Conservation (phyloP, 1,139 yeast genomes). For the Zygosaccharomyces pseudobailii region DNA sequence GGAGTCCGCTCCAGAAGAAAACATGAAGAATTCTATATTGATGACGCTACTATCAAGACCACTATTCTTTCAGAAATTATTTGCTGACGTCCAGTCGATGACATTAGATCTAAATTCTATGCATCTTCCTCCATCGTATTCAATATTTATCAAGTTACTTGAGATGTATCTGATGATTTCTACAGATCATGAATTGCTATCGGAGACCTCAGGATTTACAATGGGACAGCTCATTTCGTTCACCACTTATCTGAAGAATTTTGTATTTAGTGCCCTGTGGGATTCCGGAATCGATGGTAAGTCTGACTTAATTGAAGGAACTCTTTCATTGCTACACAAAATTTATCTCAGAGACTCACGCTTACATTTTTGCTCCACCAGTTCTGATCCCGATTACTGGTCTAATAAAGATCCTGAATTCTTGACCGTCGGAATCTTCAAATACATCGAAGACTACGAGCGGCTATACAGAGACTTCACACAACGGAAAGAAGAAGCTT, state of each 20-base stretch:
- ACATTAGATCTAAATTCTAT: constrained; percentile 33
- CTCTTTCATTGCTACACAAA: constrained; percentile 58
- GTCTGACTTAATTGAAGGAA: constrained; percentile 36
- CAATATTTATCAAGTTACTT: constrained; percentile 44
- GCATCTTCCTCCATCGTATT: constrained; percentile 23
- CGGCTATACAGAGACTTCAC: constrained; percentile 22
- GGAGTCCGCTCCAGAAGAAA: constrained; percentile 20
- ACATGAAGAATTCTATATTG: constrained; percentile 21
- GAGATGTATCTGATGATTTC: constrained; percentile 60
- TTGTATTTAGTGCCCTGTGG: constrained; percentile 56
- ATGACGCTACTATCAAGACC: constrained; percentile 18
- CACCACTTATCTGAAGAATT: constrained; percentile 47
- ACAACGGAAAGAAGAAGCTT: constrained; percentile 21
- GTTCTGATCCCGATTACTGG: constrained; percentile 52
- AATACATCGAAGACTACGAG: constrained; percentile 25
- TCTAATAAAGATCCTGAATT: constrained; percentile 33
- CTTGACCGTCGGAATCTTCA: constrained; percentile 21
- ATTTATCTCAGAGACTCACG: constrained; percentile 67
- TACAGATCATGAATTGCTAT: constrained; percentile 61
- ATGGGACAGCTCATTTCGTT: constrained; percentile 44
- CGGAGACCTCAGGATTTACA: constrained; percentile 41
- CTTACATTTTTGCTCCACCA: constrained; percentile 43
- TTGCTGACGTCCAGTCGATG: constrained; percentile 6
- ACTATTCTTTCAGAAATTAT: constrained; percentile 19
- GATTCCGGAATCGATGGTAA: constrained; percentile 21